Conservation (phyloP, 257 asterid genomes). For the Hygrophila difformis region DNA sequence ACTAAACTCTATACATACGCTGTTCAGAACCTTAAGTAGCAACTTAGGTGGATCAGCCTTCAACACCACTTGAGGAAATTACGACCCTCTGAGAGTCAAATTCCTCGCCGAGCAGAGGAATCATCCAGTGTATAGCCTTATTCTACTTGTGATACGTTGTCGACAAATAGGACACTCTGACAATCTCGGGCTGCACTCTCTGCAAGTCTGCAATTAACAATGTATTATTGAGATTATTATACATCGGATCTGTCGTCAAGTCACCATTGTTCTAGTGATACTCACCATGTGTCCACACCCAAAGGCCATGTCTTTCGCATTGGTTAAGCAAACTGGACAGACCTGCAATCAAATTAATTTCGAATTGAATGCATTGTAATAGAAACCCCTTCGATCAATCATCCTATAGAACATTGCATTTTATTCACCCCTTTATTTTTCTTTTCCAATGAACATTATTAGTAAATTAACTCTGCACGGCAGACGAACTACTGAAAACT, state of each 20-base stretch:
- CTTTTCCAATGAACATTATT: slow-evolving; percentile 23
- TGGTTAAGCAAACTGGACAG: slow-evolving; percentile 3
- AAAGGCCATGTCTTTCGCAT: slow-evolving; percentile 56
- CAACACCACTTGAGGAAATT: too few relatives aligned
- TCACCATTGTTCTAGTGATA: background rate
- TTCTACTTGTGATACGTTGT: slow-evolving; percentile 51
- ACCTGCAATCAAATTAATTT: background rate
- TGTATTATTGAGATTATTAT: background rate
- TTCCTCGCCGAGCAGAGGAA: too few relatives aligned
- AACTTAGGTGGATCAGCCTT: too few relatives aligned
- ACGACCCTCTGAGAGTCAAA: too few relatives aligned
- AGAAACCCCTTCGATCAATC: too few relatives aligned
- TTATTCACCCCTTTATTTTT: slow-evolving; percentile 20
- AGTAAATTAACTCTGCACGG: too few relatives aligned
- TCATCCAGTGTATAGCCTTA: slow-evolving; percentile 46
- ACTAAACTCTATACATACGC: too few relatives aligned
- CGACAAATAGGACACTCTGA: slow-evolving; percentile 75
- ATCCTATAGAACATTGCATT: background rate
- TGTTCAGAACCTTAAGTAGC: too few relatives aligned
- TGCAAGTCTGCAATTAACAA: slow-evolving; percentile 55
- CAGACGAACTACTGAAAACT: background rate
- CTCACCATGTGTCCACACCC: slow-evolving; percentile 80
- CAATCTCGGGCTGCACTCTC: slow-evolving; percentile 55
- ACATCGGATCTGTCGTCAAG: too few relatives aligned
- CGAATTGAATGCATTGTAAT: background rate